phyloP scores from a whole-genome alignment of 371 early-diverging fungal species.

The Phascolomyces articulosus region DNA sequence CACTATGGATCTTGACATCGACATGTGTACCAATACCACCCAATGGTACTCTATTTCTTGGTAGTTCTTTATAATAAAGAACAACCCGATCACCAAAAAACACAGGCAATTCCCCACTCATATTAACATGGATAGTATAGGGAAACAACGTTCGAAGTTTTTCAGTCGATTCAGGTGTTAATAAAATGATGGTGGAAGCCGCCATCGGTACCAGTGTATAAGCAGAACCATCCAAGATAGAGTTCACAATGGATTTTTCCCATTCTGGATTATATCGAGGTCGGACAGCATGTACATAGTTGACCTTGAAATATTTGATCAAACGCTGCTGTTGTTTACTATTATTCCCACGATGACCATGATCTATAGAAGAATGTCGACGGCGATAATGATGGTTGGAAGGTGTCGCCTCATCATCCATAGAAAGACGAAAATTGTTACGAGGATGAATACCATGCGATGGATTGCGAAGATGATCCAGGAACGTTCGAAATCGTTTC shows the following conservation, averaged over 20 bases:
- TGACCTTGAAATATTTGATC: slow-evolving; percentile 26
- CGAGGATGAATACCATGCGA: slow-evolving; percentile 14
- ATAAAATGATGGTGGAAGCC: slow-evolving; percentile 19
- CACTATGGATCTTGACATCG: slow-evolving; percentile 8
- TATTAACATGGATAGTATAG: not conserved
- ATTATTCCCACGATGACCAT: no score
- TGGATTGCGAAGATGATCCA: slow-evolving; percentile 22
- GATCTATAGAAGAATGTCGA: no score
- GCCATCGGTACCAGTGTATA: slow-evolving; percentile 11
- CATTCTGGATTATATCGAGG: slow-evolving; percentile 50
- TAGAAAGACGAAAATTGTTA: not conserved
- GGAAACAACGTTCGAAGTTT: slow-evolving; percentile 12
- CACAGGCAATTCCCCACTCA: slow-evolving; percentile 22
- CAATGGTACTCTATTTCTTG: not conserved
- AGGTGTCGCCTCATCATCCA: no score
- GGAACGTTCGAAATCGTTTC: slow-evolving; percentile 43
- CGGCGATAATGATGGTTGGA: no score
- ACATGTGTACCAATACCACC: slow-evolving; percentile 21
- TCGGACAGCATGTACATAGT: slow-evolving; percentile 42
- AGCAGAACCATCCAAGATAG: slow-evolving; percentile 46
- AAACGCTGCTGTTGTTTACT: no score
- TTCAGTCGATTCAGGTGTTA: slow-evolving; percentile 3
- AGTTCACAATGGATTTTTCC: slow-evolving; percentile 45
- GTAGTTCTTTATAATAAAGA: slow-evolving; percentile 13
- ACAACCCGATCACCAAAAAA: slow-evolving; percentile 30